Conservation (phyloP, 805 yeast genomes). For the Jamesozyma lodderae region DNA sequence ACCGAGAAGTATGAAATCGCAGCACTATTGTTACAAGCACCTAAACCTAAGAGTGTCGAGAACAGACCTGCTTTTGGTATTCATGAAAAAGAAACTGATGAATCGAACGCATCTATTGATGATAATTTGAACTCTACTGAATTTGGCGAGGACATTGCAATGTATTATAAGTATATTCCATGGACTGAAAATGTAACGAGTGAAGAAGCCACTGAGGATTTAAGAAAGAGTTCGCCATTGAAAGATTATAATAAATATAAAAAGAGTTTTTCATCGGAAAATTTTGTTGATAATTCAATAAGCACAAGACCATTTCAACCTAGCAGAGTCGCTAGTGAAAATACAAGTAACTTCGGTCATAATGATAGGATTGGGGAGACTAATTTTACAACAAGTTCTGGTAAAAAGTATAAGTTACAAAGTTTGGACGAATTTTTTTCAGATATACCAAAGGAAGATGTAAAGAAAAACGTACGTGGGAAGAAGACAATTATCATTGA, state of each 20-base stretch:
- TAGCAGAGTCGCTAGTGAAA: not conserved
- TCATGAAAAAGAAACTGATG: not conserved
- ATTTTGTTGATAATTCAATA: constrained; percentile 7
- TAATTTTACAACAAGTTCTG: constrained; percentile 16
- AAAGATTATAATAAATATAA: constrained; percentile 34
- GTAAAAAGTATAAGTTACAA: constrained; percentile 50
- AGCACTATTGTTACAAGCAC: constrained; percentile 62
- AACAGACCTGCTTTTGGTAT: not conserved
- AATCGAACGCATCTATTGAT: constrained; percentile 1
- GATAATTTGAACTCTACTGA: not conserved
- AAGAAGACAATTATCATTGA: constrained; percentile 14
- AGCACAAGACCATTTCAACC: constrained; percentile 6
- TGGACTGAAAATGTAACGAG: constrained; percentile 12
- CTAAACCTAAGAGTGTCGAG: constrained; percentile 43
- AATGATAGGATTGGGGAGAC: not conserved
- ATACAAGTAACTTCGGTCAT: too few relatives aligned
- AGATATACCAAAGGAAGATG: constrained; percentile 30
- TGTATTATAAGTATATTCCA: constrained; percentile 9
- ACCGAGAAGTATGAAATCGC: constrained; percentile 51
- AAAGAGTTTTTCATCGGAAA: constrained; percentile 28
- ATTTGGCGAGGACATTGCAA: constrained; percentile 7
- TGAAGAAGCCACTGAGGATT: constrained; percentile 11
- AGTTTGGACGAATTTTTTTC: constrained; percentile 83
- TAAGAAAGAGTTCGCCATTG: constrained; percentile 33
- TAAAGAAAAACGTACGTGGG: constrained; percentile 6